Conservation (phyloP, 2,329 filamentous ascomycete genomes). For the Colletotrichum caudatum region DNA sequence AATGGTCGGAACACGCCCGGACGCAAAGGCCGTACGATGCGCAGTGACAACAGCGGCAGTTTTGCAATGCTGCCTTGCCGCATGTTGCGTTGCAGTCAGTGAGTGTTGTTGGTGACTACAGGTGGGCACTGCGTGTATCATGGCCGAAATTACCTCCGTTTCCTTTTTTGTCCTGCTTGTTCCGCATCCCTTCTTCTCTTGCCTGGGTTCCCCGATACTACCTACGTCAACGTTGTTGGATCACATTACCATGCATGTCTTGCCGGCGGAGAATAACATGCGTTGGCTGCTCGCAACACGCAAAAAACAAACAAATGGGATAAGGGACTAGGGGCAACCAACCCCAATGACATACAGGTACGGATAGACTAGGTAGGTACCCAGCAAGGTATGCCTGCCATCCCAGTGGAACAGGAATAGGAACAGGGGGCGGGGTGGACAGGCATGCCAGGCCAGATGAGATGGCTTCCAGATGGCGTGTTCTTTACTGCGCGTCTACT, state of each 20-base stretch:
- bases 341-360: background rate
- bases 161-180: background rate
- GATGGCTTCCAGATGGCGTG: too few species aligned
- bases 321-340: conserved; percentile 3
- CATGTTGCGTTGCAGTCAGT: background rate
- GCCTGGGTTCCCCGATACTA: background rate
- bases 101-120: background rate
- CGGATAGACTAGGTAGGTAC: too few species aligned
- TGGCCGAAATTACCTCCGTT: background rate
- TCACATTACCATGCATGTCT: background rate
- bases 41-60: background rate
- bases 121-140: conserved; percentile 19
- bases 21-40: conserved; percentile 11
- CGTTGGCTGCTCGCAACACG: conserved; percentile 20
- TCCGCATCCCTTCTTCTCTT: background rate
- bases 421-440: background rate
- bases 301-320: conserved; percentile 20
- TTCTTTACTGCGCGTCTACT: too few species aligned
- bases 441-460: background rate
- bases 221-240: background rate
- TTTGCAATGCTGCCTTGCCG: background rate
- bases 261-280: conserved; percentile 12
- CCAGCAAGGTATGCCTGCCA: background rate
- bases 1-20: conserved; percentile 26
- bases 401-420: background rate